Evolutionary conservation across 495 filamentous ascomycete genomes (phyloP).

Genomic region (Haplographium delicatum): DNA sequence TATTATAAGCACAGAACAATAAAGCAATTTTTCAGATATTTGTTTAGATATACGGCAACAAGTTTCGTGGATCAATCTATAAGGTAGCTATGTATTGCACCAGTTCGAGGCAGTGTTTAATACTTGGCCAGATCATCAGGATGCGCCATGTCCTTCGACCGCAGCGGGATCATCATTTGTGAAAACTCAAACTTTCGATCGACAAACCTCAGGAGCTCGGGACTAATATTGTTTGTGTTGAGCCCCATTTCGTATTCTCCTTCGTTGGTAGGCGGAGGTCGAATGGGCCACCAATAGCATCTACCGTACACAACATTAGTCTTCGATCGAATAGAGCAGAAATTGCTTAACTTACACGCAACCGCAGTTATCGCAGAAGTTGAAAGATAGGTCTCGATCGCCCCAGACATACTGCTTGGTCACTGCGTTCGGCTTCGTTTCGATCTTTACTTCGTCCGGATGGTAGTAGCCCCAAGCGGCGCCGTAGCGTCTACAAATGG

Average conservation of each 20-base stretch:
- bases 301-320: conserved; percentile 17
- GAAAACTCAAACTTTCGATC: conserved; percentile 22
- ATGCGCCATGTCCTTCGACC: conserved; percentile 20
- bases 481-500: conserved; percentile 30
- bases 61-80: conserved; percentile 10
- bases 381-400: conserved; percentile 16
- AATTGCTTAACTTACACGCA: conserved; percentile 22
- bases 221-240: conserved; percentile 17
- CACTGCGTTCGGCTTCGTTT: conserved; percentile 21
- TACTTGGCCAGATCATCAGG: conserved; percentile 18
- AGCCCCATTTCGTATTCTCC: conserved; percentile 20
- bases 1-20: conserved; percentile 6
- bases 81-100: conserved; percentile 9
- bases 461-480: conserved; percentile 33
- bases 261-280: conserved; percentile 14
- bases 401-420: conserved; percentile 22
- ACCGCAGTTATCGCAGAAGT: conserved; percentile 20
- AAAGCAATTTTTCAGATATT: conserved; percentile 11
- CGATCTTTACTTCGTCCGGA: conserved; percentile 25
- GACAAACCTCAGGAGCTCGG: conserved; percentile 17
- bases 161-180: conserved; percentile 9
- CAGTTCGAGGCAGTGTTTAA: conserved; percentile 14
- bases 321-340: conserved; percentile 12
- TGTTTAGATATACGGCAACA: conserved; percentile 9
- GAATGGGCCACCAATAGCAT: conserved; percentile 20